Evolutionary conservation across 805 yeast species (phyloP).

Genomic region (Kluyveromyces lactis): DNA sequence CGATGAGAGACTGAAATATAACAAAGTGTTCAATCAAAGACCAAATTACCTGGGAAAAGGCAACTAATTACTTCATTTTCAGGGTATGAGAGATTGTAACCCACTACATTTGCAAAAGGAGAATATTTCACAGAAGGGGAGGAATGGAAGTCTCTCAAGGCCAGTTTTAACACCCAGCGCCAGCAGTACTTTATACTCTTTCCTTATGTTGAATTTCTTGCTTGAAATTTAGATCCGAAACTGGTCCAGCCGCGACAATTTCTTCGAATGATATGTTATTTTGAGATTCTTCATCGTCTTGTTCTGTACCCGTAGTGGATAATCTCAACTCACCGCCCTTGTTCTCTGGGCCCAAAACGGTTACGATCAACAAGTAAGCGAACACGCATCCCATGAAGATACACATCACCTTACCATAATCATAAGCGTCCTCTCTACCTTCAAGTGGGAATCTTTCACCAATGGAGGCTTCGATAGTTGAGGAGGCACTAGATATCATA

Average conservation of each 20-base stretch:
- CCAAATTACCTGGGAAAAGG: no score
- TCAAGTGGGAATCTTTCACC: constrained; percentile 47
- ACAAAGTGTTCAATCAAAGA: no score
- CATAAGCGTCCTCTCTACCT: constrained; percentile 29
- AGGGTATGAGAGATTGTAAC: no score
- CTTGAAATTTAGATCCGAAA: constrained; percentile 4
- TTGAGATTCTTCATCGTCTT: background rate
- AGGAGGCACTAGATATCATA: constrained; percentile 56
- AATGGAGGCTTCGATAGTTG: constrained; percentile 59
- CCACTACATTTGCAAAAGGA: no score
- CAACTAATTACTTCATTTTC: no score
- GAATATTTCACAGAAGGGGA: no score
- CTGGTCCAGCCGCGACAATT: constrained; percentile 1
- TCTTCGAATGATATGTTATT: constrained; percentile 2
- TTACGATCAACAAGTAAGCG: constrained; percentile 40
- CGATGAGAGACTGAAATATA: no score
- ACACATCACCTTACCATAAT: constrained; percentile 57
- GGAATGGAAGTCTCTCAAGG: no score
- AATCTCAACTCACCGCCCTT: constrained; percentile 23
- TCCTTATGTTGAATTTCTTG: constrained; percentile 7
- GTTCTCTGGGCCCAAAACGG: constrained; percentile 56
- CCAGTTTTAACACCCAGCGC: no score
- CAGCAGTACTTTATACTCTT: no score
- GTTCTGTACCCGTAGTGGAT: background rate
- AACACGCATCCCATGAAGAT: constrained; percentile 59